phyloP scores from a whole-genome alignment of 352 stramenopile species.

The Halophytophthora batemanensis region DNA sequence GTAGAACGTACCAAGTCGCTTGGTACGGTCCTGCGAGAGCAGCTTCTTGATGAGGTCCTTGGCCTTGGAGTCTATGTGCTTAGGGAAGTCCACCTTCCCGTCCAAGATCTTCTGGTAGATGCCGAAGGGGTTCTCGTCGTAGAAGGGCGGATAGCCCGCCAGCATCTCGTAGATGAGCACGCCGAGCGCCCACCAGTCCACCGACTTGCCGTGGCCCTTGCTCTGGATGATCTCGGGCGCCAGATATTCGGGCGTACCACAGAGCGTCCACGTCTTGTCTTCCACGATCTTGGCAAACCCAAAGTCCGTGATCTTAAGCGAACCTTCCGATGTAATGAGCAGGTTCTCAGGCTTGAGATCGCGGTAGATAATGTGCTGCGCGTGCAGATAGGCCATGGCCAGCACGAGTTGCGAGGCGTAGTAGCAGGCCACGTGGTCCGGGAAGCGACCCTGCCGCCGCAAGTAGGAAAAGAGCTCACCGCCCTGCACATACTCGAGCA shows the following conservation, averaged over 20 bases:
- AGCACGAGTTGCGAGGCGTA: slow-evolving; percentile 88
- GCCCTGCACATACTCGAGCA: slow-evolving; percentile 84
- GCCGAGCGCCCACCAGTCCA: slow-evolving; percentile 90
- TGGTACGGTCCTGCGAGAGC: slow-evolving; percentile 86
- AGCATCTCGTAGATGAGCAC: slow-evolving; percentile 94
- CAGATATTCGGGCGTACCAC: slow-evolving; percentile 92
- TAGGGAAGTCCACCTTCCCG: slow-evolving; percentile 88
- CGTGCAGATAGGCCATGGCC: slow-evolving; percentile 80
- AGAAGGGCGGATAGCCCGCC: slow-evolving; percentile 90
- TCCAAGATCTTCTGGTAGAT: slow-evolving; percentile 95
- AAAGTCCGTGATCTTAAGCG: slow-evolving; percentile 95
- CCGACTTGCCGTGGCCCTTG: slow-evolving; percentile 73
- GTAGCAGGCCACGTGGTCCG: slow-evolving; percentile 78
- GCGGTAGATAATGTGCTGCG: slow-evolving; percentile 84
- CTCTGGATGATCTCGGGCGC: slow-evolving; percentile 89
- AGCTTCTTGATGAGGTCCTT: slow-evolving; percentile 93
- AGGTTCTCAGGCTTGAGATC: slow-evolving; percentile 95
- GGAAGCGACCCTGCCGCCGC: slow-evolving; percentile 91
- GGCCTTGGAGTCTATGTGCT: slow-evolving; percentile 87
- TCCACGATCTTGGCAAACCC: slow-evolving; percentile 90
- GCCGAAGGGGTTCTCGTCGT: slow-evolving; percentile 91
- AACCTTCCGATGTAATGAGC: slow-evolving; percentile 79
- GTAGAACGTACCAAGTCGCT: slow-evolving; percentile 71
- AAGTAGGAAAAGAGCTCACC: slow-evolving; percentile 92
- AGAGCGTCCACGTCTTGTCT: slow-evolving; percentile 83